These are phyloP conservation scores for Colletotrichum plurivorum DNA, from an alignment of 2,329 filamentous ascomycete species.

Conservation along the genomic window DNA sequence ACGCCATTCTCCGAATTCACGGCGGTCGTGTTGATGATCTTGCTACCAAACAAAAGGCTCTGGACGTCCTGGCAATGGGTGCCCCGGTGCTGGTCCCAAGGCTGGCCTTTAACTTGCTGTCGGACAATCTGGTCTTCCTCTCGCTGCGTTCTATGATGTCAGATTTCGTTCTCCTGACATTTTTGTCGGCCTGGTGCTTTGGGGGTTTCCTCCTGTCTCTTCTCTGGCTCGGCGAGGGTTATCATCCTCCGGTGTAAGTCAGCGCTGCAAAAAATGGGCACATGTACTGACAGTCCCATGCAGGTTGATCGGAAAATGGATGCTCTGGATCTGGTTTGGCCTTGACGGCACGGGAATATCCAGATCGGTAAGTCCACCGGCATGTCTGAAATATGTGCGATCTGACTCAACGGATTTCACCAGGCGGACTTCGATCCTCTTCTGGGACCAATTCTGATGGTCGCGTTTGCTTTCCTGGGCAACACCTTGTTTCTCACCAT, in stretches of 20 bases:
- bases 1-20: slow-evolving; percentile 77
- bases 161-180: slow-evolving; percentile 84
- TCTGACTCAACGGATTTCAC: slow-evolving; percentile 40
- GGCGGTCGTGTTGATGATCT: slow-evolving; percentile 67
- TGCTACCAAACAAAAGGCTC: slow-evolving; percentile 73
- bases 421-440: slow-evolving; percentile 81
- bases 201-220: slow-evolving; percentile 85
- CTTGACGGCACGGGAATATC: slow-evolving; percentile 80
- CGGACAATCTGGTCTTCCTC: slow-evolving; percentile 87
- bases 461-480: slow-evolving; percentile 86
- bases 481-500: slow-evolving; percentile 93
- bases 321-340: slow-evolving; percentile 95
- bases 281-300: neutral
- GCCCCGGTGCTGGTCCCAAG: slow-evolving; percentile 84
- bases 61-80: slow-evolving; percentile 84
- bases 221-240: slow-evolving; percentile 80
- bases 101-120: slow-evolving; percentile 85
- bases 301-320: slow-evolving; percentile 86
- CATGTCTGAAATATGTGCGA: neutral
- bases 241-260: slow-evolving; percentile 69
- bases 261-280: neutral
- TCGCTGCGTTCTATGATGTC: slow-evolving; percentile 87
- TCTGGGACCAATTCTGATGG: slow-evolving; percentile 85
- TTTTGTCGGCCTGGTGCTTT: slow-evolving; percentile 86
- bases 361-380: slow-evolving; percentile 59